phyloP scores from a whole-genome alignment of 345 rosid species.

The Acer yangbiense region DNA sequence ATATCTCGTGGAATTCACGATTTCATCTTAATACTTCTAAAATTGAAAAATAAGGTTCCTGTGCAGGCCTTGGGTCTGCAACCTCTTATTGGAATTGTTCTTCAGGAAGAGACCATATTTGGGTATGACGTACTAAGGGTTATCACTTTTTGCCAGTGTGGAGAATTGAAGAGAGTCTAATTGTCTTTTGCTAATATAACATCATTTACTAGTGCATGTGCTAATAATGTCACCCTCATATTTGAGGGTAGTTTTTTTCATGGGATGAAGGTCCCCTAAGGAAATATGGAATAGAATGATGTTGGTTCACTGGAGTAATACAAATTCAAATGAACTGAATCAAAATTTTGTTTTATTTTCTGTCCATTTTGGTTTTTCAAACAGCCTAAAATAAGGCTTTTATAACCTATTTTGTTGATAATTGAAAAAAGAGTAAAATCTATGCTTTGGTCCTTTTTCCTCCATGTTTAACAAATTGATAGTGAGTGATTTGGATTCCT shows the following conservation, averaged over 20 bases:
- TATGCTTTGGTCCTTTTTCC: neutral
- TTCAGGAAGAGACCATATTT: slow-evolving; percentile 89
- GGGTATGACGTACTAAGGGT: slow-evolving; percentile 55
- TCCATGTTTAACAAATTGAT: neutral
- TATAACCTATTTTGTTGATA: neutral
- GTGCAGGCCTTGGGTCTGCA: too few species aligned
- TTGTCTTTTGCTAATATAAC: slow-evolving; percentile 8
- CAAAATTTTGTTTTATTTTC: neutral
- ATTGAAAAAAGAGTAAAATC: neutral
- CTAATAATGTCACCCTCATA: slow-evolving; percentile 35
- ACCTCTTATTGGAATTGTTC: slow-evolving; percentile 82
- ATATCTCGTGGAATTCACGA: neutral
- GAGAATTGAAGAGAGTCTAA: neutral
- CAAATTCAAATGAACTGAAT: slow-evolving; percentile 22
- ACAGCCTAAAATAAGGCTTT: neutral
- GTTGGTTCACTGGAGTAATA: slow-evolving; percentile 94
- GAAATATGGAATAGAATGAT: slow-evolving; percentile 99
- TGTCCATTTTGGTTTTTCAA: too few species aligned
- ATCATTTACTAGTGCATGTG: slow-evolving; percentile 16
- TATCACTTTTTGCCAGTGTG: slow-evolving; percentile 6
- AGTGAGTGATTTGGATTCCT: slow-evolving; percentile 5
- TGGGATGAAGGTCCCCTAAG: slow-evolving; percentile 99
- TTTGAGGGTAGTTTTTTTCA: slow-evolving; percentile 84
- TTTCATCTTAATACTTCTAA: slow-evolving; percentile 1
- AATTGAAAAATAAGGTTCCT: neutral